Base-by-base conservation (phyloP, 805 yeast species). In the Torulaspora microellipsoides region DNA sequence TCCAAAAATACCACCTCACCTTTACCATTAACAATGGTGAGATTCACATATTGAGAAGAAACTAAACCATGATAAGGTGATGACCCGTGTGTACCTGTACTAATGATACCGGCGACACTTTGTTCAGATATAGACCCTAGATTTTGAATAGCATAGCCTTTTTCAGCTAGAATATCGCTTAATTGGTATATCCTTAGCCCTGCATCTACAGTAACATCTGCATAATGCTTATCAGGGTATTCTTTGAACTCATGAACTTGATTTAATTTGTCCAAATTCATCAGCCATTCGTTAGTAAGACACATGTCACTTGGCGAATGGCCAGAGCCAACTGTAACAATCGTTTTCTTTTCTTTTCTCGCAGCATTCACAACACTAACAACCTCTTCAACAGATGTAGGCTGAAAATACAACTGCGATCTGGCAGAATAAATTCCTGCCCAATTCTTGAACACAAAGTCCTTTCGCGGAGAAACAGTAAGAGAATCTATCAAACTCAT, bases 71-170 rank as follows among this genome's bases (percentile, higher is more conserved):
- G 98, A 62, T 76, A 86, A 33, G 91, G 95, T 8, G 95, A 82
- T 0, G 97, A 85, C 7, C 99, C 99, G 60, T 91, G 99, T 0
- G 98, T 89, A 25, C 98, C 98, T 0, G 98, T 91, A 1, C 95
- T 84, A 35, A 93, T 88, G 52, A 90, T 80, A n/a, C 99, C 99
- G 3, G 95, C 98, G 20, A 89, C 72, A 12, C 95, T 85, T 62
- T 91, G 98, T 49, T 88, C 96, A 32, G 93, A 80, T 42, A 91
- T 91, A 1, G 97, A 89, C 1, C 98, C 98, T 56, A 93, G 70
- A 57, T 85, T 91, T 65, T 91, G 98, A 45, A 91, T 70, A 4
- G 96, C 95, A 46, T 87, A 75, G 1, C 84, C 83, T 49, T 77
- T 73, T 10, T 69, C 49, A 20, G 78, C 82, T 48, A 91, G 71